phyloP scores from a whole-genome alignment of 2,329 filamentous ascomycete species.

The Xylaria hypoxylon region DNA sequence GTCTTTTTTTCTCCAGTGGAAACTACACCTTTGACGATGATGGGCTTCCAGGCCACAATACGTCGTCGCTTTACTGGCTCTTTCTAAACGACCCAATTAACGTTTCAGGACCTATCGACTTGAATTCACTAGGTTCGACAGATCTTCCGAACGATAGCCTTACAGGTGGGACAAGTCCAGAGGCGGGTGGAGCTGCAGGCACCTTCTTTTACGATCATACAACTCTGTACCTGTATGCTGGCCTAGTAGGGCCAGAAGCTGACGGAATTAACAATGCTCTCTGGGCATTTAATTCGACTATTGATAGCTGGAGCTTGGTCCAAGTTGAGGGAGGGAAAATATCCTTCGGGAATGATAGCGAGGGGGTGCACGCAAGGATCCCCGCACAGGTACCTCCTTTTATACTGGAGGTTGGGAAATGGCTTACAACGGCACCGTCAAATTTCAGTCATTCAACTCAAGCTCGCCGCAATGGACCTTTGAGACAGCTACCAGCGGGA shows the following conservation, averaged over 20 bases:
- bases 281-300: slow-evolving; percentile 38
- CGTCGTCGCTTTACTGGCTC: slow-evolving; percentile 37
- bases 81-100: slow-evolving; percentile 36
- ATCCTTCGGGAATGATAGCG: slow-evolving; percentile 26
- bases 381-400: slow-evolving; percentile 36
- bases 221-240: slow-evolving; percentile 4
- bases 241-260: neutral
- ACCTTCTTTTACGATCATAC: slow-evolving; percentile 13
- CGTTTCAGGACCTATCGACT: slow-evolving; percentile 33
- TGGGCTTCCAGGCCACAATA: slow-evolving; percentile 24
- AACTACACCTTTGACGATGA: slow-evolving; percentile 42
- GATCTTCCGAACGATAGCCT: neutral
- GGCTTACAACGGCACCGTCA: slow-evolving; percentile 37
- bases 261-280: slow-evolving; percentile 28
- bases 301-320: slow-evolving; percentile 27
- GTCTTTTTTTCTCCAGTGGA: slow-evolving; percentile 41
- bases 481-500: slow-evolving; percentile 13
- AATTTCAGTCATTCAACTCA: slow-evolving; percentile 35
- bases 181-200: neutral
- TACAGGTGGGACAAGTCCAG: neutral
- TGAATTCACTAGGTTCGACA: slow-evolving; percentile 25
- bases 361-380: slow-evolving; percentile 36
- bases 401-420: slow-evolving; percentile 36
- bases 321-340: slow-evolving; percentile 32
- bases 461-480: slow-evolving; percentile 33